A percentile compares a stretch with the other conserved stretches of the same genome.
These are phyloP conservation scores for Ceratobasidium sp. DNA, from an alignment of 1,284 basidiomycete species.

Conservation along the genomic window DNA sequence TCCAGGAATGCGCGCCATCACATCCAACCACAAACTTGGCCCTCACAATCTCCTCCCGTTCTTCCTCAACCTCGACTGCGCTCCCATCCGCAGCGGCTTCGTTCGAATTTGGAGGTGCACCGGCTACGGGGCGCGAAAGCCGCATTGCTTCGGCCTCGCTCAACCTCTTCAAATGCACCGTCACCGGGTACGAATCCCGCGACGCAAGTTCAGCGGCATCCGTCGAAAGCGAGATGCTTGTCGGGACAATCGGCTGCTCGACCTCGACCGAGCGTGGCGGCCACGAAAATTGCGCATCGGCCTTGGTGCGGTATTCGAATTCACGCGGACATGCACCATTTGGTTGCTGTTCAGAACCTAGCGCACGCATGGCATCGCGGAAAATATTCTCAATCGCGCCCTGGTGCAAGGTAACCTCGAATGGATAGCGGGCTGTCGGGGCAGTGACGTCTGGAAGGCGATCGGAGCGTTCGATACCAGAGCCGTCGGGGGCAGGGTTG, in stretches of 20 bases:
- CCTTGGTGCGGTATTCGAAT: conserved; percentile 36
- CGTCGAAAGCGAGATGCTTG: conserved; percentile 64
- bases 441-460: conserved; percentile 71
- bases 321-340: conserved; percentile 42
- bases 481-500: conserved; percentile 69
- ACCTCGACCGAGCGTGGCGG: conserved; percentile 61
- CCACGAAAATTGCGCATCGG: conserved; percentile 29
- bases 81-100: conserved; percentile 39
- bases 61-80: conserved; percentile 53
- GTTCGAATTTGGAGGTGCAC: conserved; percentile 40
- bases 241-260: conserved; percentile 69
- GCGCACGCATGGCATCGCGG: conserved; percentile 69
- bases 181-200: conserved; percentile 67
- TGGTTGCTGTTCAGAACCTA: conserved; percentile 55
- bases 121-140: conserved; percentile 33
- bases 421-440: conserved; percentile 72
- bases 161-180: conserved; percentile 59
- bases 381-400: conserved; percentile 79
- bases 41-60: conserved; percentile 62
- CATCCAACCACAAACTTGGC: conserved; percentile 75
- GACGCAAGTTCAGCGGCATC: conserved; percentile 62
- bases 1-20: conserved; percentile 88
- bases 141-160: conserved; percentile 35
- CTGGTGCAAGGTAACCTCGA: conserved; percentile 81
- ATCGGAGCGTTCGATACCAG: conserved; percentile 73